Percentiles rank a stretch among this genome's conserved stretches.
phyloP scores from a whole-genome alignment of 148 eudicot genomes.

The Mesembryanthemum crystallinum region DNA sequence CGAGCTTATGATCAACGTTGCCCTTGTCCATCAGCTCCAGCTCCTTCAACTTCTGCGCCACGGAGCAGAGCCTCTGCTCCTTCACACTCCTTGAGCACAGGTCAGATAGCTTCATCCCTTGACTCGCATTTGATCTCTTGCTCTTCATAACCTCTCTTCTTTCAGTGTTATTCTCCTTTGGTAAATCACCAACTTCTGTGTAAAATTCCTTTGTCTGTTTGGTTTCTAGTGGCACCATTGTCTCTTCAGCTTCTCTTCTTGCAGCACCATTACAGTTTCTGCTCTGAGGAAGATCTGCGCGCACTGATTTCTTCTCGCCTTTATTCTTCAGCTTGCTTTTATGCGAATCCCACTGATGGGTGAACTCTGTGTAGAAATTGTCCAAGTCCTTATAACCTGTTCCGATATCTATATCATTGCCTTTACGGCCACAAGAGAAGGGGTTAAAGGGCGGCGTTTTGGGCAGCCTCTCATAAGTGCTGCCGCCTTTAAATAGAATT shows the following conservation, averaged over 20 bases:
- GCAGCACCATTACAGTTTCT: not conserved
- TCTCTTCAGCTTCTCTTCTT: not conserved
- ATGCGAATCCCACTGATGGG: constrained; percentile 29
- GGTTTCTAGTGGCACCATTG: not conserved
- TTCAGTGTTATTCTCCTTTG: constrained; percentile 7
- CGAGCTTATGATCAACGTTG: constrained; percentile 46
- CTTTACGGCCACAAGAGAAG: constrained; percentile 35
- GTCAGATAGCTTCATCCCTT: constrained; percentile 16
- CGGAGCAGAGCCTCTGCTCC: constrained; percentile 27
- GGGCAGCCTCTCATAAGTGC: constrained; percentile 48
- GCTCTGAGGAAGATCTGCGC: not conserved
- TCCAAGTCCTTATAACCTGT: constrained; percentile 33
- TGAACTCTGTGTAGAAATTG: constrained; percentile 39
- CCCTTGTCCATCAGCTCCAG: constrained; percentile 43
- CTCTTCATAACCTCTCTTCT: constrained; percentile 14
- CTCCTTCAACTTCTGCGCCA: constrained; percentile 51
- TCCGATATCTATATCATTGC: constrained; percentile 3
- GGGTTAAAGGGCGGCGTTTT: constrained; percentile 41
- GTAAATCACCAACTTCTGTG: constrained; percentile 4
- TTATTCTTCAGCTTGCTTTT: constrained; percentile 6
- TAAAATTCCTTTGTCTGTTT: constrained; percentile 2
- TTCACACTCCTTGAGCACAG: constrained; percentile 18
- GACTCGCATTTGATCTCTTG: constrained; percentile 14
- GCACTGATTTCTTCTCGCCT: constrained; percentile 5
- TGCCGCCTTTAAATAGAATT: constrained; percentile 33